Evolutionary conservation across 495 filamentous ascomycete genomes (phyloP).

Genomic region (Aspergillus heteromorphus): DNA sequence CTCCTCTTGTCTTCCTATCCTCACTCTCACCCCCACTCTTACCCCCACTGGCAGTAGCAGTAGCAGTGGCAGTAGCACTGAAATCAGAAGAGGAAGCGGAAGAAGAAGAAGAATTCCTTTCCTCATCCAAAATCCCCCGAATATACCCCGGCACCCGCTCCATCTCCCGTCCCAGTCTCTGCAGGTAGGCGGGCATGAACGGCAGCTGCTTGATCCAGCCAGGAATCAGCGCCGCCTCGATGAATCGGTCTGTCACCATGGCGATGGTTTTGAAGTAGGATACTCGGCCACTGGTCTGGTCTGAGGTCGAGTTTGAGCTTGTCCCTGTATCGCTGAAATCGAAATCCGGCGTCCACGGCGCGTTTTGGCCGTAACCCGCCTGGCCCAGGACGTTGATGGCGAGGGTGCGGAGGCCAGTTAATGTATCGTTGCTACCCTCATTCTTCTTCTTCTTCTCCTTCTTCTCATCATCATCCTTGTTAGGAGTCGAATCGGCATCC

Average conservation of each 20-base stretch:
- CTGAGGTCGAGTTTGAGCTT: too few relatives aligned
- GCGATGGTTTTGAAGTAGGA: slow-evolving; percentile 33
- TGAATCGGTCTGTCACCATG: slow-evolving; percentile 22
- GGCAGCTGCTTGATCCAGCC: slow-evolving; percentile 19
- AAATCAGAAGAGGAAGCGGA: too few relatives aligned
- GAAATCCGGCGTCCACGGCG: slow-evolving; percentile 23
- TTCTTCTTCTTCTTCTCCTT: too few relatives aligned
- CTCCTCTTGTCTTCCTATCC: slow-evolving; percentile 15
- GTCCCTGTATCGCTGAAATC: too few relatives aligned
- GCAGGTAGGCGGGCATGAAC: slow-evolving; percentile 26
- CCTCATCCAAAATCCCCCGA: slow-evolving; percentile 27
- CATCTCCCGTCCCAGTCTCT: slow-evolving; percentile 20
- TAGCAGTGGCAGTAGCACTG: too few relatives aligned
- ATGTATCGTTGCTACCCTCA: slow-evolving; percentile 10
- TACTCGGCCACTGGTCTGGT: slow-evolving; percentile 13
- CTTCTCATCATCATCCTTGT: too few relatives aligned
- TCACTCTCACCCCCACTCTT: too few relatives aligned
- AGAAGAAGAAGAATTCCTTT: slow-evolving; percentile 14
- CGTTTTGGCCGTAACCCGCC: slow-evolving; percentile 31
- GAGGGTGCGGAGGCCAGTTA: slow-evolving; percentile 22
- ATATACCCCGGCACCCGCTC: slow-evolving; percentile 24
- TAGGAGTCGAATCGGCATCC: too few relatives aligned
- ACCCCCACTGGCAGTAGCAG: slow-evolving; percentile 1
- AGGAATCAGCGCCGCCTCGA: slow-evolving; percentile 28
- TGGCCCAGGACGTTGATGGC: slow-evolving; percentile 39